Conservation (phyloP, 1,139 yeast genomes). For the Hansenula lynferdii region DNA sequence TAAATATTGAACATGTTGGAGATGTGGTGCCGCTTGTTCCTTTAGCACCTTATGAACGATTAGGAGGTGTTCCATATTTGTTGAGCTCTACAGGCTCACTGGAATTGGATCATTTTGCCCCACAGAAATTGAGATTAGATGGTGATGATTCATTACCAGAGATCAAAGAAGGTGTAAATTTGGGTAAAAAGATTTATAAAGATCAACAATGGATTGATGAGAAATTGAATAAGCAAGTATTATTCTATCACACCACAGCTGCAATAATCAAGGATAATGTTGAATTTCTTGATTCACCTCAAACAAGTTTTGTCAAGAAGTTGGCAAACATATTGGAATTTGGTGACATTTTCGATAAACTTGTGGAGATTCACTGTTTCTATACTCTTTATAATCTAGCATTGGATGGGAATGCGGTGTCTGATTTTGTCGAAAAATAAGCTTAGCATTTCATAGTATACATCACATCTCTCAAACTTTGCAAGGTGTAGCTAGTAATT, state of each 20-base stretch:
- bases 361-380: not conserved
- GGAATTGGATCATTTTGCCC: not conserved
- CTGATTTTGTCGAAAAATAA: not conserved
- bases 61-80: slow-evolving; percentile 4
- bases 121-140: not conserved
- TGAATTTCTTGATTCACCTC: not conserved
- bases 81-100: not conserved
- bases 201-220: not conserved
- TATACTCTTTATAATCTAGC: not conserved
- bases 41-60: slow-evolving; percentile 1
- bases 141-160: not conserved
- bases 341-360: not conserved
- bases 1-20: slow-evolving; percentile 4
- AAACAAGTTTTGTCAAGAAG: not conserved
- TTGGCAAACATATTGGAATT: not conserved
- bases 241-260: not conserved
- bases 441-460: too few relatives aligned
- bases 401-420: not conserved
- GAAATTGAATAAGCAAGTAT: not conserved
- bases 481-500: too few relatives aligned
- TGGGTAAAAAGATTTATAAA: not conserved
- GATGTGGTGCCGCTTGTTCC: slow-evolving; percentile 3
- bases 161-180: not conserved
- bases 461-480: too few relatives aligned
- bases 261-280: not conserved